Evolutionary conservation across 257 asterid species (phyloP).

Genomic region (Linaria vulgaris): DNA sequence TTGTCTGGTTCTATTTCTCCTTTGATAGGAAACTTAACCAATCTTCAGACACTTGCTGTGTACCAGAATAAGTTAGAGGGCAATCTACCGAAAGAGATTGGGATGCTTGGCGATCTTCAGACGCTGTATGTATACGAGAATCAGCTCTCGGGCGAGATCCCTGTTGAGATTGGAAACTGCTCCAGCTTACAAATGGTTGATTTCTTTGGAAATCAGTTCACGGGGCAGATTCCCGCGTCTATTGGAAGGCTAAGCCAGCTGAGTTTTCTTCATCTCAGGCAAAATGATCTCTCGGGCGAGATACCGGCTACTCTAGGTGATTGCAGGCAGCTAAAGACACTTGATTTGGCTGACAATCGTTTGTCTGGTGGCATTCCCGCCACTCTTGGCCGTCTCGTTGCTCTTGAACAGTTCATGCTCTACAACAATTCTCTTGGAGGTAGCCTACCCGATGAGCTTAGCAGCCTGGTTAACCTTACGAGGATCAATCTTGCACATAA

Average conservation of each 20-base stretch:
- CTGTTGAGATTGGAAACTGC: slow-evolving; percentile 76
- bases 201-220: slow-evolving; percentile 71
- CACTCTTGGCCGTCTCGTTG: slow-evolving; percentile 54
- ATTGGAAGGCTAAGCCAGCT: slow-evolving; percentile 67
- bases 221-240: slow-evolving; percentile 65
- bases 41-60: slow-evolving; percentile 61
- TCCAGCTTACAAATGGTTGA: slow-evolving; percentile 70
- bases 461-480: slow-evolving; percentile 55
- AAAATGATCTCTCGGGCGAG: slow-evolving; percentile 77
- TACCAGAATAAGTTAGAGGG: slow-evolving; percentile 69
- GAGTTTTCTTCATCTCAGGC: slow-evolving; percentile 71
- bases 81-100: slow-evolving; percentile 63
- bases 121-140: slow-evolving; percentile 71
- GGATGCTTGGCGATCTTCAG: slow-evolving; percentile 67
- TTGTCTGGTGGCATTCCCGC: slow-evolving; percentile 74
- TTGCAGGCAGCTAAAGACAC: slow-evolving; percentile 55
- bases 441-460: slow-evolving; percentile 58
- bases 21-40: slow-evolving; percentile 52
- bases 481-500: slow-evolving; percentile 77
- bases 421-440: slow-evolving; percentile 86
- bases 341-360: slow-evolving; percentile 83
- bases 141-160: slow-evolving; percentile 75
- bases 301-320: slow-evolving; percentile 72
- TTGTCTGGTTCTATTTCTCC: slow-evolving; percentile 68
- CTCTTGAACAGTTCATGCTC: slow-evolving; percentile 74